phyloP scores from a whole-genome alignment of 208 protist species.

The Trypanosoma platydactyli region DNA sequence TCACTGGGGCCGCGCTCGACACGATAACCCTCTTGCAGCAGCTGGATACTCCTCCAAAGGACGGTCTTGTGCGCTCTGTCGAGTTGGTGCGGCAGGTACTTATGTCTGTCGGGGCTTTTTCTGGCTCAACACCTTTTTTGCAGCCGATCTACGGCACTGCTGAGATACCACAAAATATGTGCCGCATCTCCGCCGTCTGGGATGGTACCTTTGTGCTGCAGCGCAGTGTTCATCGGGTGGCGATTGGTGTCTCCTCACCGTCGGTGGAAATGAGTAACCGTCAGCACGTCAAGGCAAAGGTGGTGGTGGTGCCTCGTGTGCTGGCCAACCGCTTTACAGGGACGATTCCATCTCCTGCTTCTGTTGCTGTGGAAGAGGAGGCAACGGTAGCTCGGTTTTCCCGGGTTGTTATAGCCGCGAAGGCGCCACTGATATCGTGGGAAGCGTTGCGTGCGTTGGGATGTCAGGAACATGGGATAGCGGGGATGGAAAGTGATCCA shows the following conservation, averaged over 20 bases:
- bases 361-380: slow-evolving; percentile 15
- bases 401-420: slow-evolving; percentile 56
- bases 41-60: slow-evolving; percentile 33
- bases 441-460: slow-evolving; percentile 18
- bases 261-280: slow-evolving; percentile 77
- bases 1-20: slow-evolving; percentile 45
- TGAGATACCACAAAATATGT: slow-evolving; percentile 89
- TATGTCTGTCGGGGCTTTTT: slow-evolving; percentile 76
- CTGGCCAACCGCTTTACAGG: slow-evolving; percentile 11
- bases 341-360: not conserved
- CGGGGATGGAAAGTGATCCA: not conserved
- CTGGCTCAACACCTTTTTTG: slow-evolving; percentile 74
- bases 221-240: slow-evolving; percentile 49
- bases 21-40: slow-evolving; percentile 65
- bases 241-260: slow-evolving; percentile 30
- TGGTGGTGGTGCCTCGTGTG: slow-evolving; percentile 51
- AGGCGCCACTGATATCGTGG: slow-evolving; percentile 45
- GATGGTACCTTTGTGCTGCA: slow-evolving; percentile 79
- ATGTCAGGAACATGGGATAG: not conserved
- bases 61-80: slow-evolving; percentile 32
- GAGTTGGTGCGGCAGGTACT: slow-evolving; percentile 63
- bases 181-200: slow-evolving; percentile 84
- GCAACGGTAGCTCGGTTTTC: slow-evolving; percentile 32
- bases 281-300: slow-evolving; percentile 62
- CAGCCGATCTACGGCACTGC: slow-evolving; percentile 70